Conservation (phyloP, 2,329 filamentous ascomycete species). For the Paracorniculantispora psalliotae region DNA sequence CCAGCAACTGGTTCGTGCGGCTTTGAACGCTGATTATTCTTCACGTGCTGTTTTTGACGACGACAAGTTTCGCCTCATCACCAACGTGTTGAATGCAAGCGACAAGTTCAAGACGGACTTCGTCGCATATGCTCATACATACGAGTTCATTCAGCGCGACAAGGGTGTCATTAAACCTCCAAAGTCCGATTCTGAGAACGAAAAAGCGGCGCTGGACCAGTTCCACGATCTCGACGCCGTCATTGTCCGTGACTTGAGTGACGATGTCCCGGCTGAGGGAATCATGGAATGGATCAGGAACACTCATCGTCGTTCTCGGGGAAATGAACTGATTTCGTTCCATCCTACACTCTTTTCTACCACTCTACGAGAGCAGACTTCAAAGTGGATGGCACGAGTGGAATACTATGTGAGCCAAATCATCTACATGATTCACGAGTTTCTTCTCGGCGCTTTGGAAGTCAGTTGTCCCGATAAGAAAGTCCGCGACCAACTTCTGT, state of each 20-base stretch:
- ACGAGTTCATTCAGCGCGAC: slow-evolving; percentile 11
- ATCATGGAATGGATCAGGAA: slow-evolving; percentile 22
- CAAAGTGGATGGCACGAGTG: slow-evolving; percentile 25
- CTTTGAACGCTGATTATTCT: slow-evolving; percentile 16
- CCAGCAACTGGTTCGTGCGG: slow-evolving; percentile 15
- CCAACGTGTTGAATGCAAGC: slow-evolving; percentile 18
- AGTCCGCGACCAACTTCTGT: slow-evolving; percentile 19
- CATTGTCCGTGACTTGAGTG: neutral
- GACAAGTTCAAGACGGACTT: slow-evolving; percentile 17
- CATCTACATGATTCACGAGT: slow-evolving; percentile 25
- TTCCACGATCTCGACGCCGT: slow-evolving; percentile 13
- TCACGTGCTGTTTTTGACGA: slow-evolving; percentile 13
- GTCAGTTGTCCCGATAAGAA: slow-evolving; percentile 19
- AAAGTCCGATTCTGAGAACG: neutral
- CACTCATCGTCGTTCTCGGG: slow-evolving; percentile 21
- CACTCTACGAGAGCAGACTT: slow-evolving; percentile 26
- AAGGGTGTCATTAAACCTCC: too few species aligned
- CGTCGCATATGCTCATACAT: slow-evolving; percentile 13
- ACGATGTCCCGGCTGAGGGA: slow-evolving; percentile 4
- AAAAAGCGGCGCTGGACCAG: neutral
- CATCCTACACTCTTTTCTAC: slow-evolving; percentile 18
- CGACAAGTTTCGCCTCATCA: slow-evolving; percentile 19
- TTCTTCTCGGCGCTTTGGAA: slow-evolving; percentile 20
- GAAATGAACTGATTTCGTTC: slow-evolving; percentile 22
- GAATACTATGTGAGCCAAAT: slow-evolving; percentile 23